Evolutionary conservation across 2,329 filamentous ascomycete species (phyloP), one percentile per base, ranked within the genome.

Genomic region (Sarocladium oryzae): DNA sequence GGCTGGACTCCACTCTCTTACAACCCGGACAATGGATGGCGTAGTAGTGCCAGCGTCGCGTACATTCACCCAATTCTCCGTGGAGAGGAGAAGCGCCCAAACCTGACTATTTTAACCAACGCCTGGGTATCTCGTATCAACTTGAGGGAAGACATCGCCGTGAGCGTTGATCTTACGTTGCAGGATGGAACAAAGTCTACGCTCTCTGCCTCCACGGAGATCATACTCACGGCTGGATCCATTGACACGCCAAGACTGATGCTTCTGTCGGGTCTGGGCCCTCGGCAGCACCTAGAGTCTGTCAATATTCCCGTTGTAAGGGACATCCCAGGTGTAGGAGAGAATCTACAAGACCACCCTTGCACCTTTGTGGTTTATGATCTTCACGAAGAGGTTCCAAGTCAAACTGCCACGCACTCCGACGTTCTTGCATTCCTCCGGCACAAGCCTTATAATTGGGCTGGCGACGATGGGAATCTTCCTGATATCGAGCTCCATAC

Each of bases 401-500:
- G 73, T 40, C 84, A 87, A 69, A 89, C 85, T 33, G 88, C 85
- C 58, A 88, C 88, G 84, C 84, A 89, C 68, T 89, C 82, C 26
- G 87, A 92, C 63, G 86, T 85, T 2, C 85, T 84, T 54, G 84
- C 89, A 60, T 90, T 91, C 76, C 73, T 90, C 52, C 85, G 87
- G 52, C 84, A 86, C 52, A 81, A 89, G 65, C 63, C 73, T 5
- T 72, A 79, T 56, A 80, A 88, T 59, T 83, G 85, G 2, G 57
- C 66, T 6, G 68, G 69, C 52, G 75, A 71, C 54, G 86, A 89
- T 58, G 83, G 83, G 52, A 78, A 83, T 52, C 82, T 85, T 54
- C 84, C 84, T 56, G 87, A 91, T 62, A 69, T 89, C 60, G 91
- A 91, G 87, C 88, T 89, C 83, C 87, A 90, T 71, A 90, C 86